phyloP scores from a whole-genome alignment of 768 basidiomycete species.

The Kwoniella newhampshirensis region DNA sequence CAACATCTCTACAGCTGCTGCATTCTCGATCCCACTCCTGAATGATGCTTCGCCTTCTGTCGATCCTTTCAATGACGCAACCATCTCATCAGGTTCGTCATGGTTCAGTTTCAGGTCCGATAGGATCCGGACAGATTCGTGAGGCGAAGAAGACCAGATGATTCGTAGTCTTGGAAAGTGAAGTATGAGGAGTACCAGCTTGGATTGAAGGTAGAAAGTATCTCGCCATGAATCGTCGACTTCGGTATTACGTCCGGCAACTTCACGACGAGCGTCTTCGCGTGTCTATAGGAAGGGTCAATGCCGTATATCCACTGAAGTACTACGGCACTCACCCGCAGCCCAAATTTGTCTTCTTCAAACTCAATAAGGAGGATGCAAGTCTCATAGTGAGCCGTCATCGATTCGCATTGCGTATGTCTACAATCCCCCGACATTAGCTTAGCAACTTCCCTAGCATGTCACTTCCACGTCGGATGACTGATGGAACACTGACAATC shows the following conservation, averaged over 20 bases:
- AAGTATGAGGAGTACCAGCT: constrained; percentile 83
- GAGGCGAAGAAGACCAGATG: constrained; percentile 96
- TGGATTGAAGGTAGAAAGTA: constrained; percentile 73
- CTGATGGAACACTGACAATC: constrained; percentile 65
- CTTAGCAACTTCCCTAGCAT: no score
- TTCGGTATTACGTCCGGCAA: constrained; percentile 27
- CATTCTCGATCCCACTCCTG: constrained; percentile 53
- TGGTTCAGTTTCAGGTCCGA: constrained; percentile 79
- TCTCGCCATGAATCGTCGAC: constrained; percentile 57
- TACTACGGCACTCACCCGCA: constrained; percentile 63
- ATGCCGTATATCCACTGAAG: constrained; percentile 7
- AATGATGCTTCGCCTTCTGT: constrained; percentile 60
- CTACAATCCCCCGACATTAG: constrained; percentile 55
- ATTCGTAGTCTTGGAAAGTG: constrained; percentile 88
- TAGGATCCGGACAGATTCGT: constrained; percentile 88
- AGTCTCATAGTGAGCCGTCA: constrained; percentile 94
- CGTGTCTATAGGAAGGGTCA: constrained; percentile 40
- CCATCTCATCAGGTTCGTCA: constrained; percentile 73
- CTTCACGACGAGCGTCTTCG: constrained; percentile 49
- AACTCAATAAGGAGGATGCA: constrained; percentile 94
- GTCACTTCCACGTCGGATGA: constrained; percentile 1
- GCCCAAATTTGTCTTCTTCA: constrained; percentile 91
- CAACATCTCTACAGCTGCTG: constrained; percentile 72
- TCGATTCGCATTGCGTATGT: constrained; percentile 93
- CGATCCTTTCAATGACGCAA: constrained; percentile 71